Evolutionary conservation across 1,139 yeast genomes (phyloP).

Genomic region (Blastobotrys illinoisensis): DNA sequence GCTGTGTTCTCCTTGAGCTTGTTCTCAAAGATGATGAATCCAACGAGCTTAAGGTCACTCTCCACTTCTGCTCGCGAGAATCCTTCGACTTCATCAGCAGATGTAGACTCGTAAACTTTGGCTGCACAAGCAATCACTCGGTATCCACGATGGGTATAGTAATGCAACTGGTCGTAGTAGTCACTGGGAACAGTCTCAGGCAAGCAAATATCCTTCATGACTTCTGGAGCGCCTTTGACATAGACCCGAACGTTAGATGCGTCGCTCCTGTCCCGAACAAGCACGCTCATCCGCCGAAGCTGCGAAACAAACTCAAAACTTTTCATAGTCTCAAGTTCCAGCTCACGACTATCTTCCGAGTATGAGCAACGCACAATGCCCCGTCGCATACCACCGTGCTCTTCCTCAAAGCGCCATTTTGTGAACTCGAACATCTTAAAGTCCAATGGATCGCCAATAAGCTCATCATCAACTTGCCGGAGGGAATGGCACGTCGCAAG

Average conservation of each 20-base stretch:
- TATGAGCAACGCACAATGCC: constrained; percentile 39
- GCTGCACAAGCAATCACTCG: constrained; percentile 94
- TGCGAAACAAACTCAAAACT: constrained; percentile 83
- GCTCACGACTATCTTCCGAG: constrained; percentile 34
- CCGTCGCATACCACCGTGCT: constrained; percentile 39
- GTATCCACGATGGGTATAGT: constrained; percentile 88
- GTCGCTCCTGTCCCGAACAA: constrained; percentile 35
- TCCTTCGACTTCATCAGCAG: constrained; percentile 29
- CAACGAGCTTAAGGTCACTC: constrained; percentile 61
- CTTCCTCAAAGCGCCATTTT: constrained; percentile 68
- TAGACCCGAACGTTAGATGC: constrained; percentile 41
- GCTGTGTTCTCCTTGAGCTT: constrained; percentile 69
- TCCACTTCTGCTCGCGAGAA: constrained; percentile 61
- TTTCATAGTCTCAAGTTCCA: constrained; percentile 50
- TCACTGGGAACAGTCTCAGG: constrained; percentile 66
- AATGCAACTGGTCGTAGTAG: constrained; percentile 66
- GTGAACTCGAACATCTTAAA: constrained; percentile 89
- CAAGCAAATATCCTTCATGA: constrained; percentile 73
- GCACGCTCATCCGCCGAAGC: constrained; percentile 89
- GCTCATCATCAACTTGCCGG: constrained; percentile 66
- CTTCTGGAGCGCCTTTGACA: constrained; percentile 97
- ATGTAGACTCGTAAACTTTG: constrained; percentile 42
- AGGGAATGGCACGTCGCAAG: constrained; percentile 88
- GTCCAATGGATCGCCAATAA: constrained; percentile 92
- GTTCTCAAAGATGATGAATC: constrained; percentile 89